Evolutionary conservation across 306 rosid species (phyloP).

Genomic region (Ziziphus jujuba): DNA sequence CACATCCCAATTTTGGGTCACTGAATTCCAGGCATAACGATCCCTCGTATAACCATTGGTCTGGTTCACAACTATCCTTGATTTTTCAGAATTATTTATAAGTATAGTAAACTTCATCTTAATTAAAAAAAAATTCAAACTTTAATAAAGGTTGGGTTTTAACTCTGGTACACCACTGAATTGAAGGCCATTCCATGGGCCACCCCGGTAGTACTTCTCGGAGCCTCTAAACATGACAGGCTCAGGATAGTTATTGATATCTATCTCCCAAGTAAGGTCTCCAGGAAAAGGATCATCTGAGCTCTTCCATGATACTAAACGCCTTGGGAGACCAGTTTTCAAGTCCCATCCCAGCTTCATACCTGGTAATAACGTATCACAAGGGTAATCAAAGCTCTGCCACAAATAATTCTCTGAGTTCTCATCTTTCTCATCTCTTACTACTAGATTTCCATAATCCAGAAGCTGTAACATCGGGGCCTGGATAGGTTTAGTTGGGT

Average conservation of each 20-base stretch:
- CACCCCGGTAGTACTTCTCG: background rate
- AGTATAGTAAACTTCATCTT: background rate
- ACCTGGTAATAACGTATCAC: slow-evolving; percentile 9
- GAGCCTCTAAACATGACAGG: background rate
- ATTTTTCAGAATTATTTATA: background rate
- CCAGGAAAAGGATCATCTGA: slow-evolving; percentile 35
- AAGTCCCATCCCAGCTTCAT: slow-evolving; percentile 20
- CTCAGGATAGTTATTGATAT: background rate
- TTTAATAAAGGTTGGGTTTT: background rate
- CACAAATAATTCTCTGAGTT: slow-evolving; percentile 2
- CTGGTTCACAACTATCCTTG: background rate
- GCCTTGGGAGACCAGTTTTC: slow-evolving; percentile 9
- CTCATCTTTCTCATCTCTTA: slow-evolving; percentile 2
- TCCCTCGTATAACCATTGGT: background rate
- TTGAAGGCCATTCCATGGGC: background rate
- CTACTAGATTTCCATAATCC: slow-evolving; percentile 17
- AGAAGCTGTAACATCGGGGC: slow-evolving; percentile 5
- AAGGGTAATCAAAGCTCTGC: slow-evolving; percentile 23
- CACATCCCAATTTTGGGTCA: background rate
- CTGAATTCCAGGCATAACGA: background rate
- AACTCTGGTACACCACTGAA: background rate
- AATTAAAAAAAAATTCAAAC: background rate
- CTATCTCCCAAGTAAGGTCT: background rate
- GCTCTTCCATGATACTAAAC: slow-evolving; percentile 27
- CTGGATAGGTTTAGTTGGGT: background rate